Evolutionary conservation across 106 monocot species (phyloP).

Genomic region (Dioscorea alata): DNA sequence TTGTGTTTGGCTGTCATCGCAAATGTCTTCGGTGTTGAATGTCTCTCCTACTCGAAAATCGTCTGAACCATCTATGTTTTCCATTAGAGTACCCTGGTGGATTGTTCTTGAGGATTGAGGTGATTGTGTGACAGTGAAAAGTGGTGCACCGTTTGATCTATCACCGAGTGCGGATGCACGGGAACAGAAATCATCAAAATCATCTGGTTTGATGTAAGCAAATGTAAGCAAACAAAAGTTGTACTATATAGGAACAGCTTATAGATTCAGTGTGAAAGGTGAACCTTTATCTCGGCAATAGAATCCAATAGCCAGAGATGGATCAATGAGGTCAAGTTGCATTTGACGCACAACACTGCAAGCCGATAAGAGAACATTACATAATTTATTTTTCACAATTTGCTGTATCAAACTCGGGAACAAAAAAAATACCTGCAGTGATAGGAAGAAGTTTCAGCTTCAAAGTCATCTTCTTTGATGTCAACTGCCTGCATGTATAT

Average conservation of each 20-base stretch:
- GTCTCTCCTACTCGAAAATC: slow-evolving; percentile 10
- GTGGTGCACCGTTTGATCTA: slow-evolving; percentile 73
- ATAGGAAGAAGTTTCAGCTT: slow-evolving; percentile 86
- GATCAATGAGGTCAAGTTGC: slow-evolving; percentile 76
- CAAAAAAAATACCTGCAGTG: slow-evolving; percentile 78
- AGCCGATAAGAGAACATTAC: background rate
- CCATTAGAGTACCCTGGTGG: slow-evolving; percentile 1
- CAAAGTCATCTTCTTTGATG: slow-evolving; percentile 46
- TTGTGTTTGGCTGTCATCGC: slow-evolving; percentile 7
- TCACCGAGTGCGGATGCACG: slow-evolving; percentile 64
- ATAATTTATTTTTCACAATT: too few species aligned
- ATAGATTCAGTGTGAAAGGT: slow-evolving; percentile 3
- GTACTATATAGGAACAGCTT: background rate
- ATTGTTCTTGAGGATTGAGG: slow-evolving; percentile 16
- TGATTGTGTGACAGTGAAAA: slow-evolving; percentile 70
- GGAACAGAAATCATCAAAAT: slow-evolving; percentile 82
- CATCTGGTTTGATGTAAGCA: slow-evolving; percentile 34
- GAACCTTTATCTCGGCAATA: slow-evolving; percentile 89
- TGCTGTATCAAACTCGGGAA: too few species aligned
- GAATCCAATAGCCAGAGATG: slow-evolving; percentile 92
- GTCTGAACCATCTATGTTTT: slow-evolving; percentile 1
- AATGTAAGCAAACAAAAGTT: background rate
- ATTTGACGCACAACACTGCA: slow-evolving; percentile 62
- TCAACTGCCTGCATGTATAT: slow-evolving; percentile 49
- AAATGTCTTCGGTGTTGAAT: slow-evolving; percentile 16